Evolutionary conservation across 768 basidiomycete genomes (phyloP).

Genomic region (Suillus tomentosus): DNA sequence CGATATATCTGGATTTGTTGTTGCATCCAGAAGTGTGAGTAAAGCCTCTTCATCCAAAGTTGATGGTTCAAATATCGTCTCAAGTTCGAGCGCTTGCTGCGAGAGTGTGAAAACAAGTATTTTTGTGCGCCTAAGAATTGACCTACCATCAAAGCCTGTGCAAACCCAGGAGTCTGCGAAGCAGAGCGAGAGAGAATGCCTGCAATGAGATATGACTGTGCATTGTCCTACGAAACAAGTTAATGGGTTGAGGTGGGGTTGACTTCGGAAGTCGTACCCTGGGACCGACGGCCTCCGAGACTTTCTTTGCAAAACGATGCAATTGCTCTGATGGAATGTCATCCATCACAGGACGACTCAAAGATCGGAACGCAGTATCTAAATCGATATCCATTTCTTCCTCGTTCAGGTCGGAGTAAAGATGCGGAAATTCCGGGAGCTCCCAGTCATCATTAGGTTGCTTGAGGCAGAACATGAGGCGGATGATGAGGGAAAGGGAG

Average conservation of each 20-base stretch:
- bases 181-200: slow-evolving; percentile 64
- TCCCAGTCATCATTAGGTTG: slow-evolving; percentile 83
- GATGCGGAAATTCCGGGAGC: slow-evolving; percentile 66
- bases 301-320: slow-evolving; percentile 53
- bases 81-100: slow-evolving; percentile 62
- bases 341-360: slow-evolving; percentile 62
- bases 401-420: slow-evolving; percentile 63
- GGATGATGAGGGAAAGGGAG: slow-evolving; percentile 62
- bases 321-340: slow-evolving; percentile 53
- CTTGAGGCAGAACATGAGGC: slow-evolving; percentile 80
- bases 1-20: slow-evolving; percentile 65
- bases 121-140: neutral
- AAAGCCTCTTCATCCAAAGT: slow-evolving; percentile 58
- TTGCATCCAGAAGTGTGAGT: slow-evolving; percentile 60
- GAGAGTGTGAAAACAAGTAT: slow-evolving; percentile 16
- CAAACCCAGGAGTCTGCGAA: slow-evolving; percentile 59
- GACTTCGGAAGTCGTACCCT: slow-evolving; percentile 43
- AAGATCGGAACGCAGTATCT: slow-evolving; percentile 53
- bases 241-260: slow-evolving; percentile 11
- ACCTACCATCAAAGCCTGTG: slow-evolving; percentile 47
- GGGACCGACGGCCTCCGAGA: slow-evolving; percentile 55
- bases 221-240: slow-evolving; percentile 42
- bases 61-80: slow-evolving; percentile 53
- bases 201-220: slow-evolving; percentile 62
- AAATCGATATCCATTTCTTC: slow-evolving; percentile 56